Conservation (phyloP, 495 filamentous ascomycete genomes). For the Penicillium simplicissimum region DNA sequence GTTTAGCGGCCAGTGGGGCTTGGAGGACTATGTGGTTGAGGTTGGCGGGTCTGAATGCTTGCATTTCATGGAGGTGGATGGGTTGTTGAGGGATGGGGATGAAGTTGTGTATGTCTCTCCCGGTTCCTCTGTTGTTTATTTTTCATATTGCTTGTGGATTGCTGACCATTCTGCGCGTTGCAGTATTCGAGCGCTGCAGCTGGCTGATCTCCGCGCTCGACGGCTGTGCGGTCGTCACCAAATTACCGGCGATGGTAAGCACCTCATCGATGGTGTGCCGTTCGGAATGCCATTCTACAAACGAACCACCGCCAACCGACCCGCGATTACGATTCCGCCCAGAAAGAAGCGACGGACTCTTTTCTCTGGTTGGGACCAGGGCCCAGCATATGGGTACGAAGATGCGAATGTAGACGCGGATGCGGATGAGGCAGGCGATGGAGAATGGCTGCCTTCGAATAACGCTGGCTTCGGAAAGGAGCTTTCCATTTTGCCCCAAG, state of each 20-base stretch:
- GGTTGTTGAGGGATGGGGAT: slow-evolving; percentile 78
- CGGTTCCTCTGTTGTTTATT: background rate
- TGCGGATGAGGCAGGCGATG: slow-evolving; percentile 37
- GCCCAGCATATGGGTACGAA: slow-evolving; percentile 12
- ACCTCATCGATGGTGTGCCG: slow-evolving; percentile 84
- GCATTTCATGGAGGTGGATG: slow-evolving; percentile 75
- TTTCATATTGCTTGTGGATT: background rate
- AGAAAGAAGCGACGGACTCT: slow-evolving; percentile 66
- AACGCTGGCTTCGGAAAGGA: slow-evolving; percentile 26
- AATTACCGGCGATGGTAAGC: slow-evolving; percentile 76
- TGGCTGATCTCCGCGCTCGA: slow-evolving; percentile 71
- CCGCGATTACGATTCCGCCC: slow-evolving; percentile 71
- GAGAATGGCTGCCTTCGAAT: slow-evolving; percentile 40
- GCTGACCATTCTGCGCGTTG: slow-evolving; percentile 1
- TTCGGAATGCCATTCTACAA: slow-evolving; percentile 77
- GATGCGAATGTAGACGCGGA: background rate
- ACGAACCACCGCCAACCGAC: slow-evolving; percentile 55
- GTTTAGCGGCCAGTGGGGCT: slow-evolving; percentile 65
- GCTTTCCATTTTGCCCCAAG: slow-evolving; percentile 26
- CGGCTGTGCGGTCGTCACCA: slow-evolving; percentile 79
- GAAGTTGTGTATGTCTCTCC: slow-evolving; percentile 68
- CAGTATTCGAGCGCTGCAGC: slow-evolving; percentile 80
- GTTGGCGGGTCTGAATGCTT: slow-evolving; percentile 82
- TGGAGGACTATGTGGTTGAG: slow-evolving; percentile 93
- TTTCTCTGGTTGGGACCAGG: slow-evolving; percentile 35